phyloP scores from a whole-genome alignment of 495 filamentous ascomycete species.

The Parathielavia appendiculata region DNA sequence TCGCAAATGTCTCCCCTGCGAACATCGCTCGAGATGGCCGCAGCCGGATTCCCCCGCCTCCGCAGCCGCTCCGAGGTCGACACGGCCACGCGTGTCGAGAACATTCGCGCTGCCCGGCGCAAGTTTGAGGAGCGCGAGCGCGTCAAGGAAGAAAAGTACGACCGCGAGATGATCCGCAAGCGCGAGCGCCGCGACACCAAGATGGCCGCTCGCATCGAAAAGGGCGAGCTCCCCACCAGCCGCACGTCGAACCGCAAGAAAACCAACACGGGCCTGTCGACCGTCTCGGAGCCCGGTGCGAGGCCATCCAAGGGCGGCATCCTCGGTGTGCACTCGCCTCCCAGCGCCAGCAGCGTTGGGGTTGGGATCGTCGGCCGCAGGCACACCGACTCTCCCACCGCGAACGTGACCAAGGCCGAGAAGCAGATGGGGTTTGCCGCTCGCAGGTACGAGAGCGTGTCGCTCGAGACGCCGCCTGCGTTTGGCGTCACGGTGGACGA shows the following conservation, averaged over 20 bases:
- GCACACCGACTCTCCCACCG: constrained; percentile 7
- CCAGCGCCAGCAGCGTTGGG: not conserved
- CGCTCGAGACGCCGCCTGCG: constrained; percentile 26
- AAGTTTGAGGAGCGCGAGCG: constrained; percentile 51
- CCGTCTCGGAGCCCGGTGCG: not conserved
- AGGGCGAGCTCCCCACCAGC: constrained; percentile 28
- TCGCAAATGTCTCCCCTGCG: constrained; percentile 46
- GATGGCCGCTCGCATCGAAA: constrained; percentile 41
- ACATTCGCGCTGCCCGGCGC: constrained; percentile 48
- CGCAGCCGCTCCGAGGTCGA: constrained; percentile 50
- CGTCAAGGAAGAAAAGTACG: constrained; percentile 52
- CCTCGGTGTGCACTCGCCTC: constrained; percentile 5
- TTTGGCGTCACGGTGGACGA: constrained; percentile 28
- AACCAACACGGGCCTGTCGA: constrained; percentile 29
- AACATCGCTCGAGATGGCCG: constrained; percentile 44
- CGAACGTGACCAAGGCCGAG: constrained; percentile 19
- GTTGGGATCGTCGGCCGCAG: constrained; percentile 1
- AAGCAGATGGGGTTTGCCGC: constrained; percentile 32
- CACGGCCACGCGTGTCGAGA: constrained; percentile 39
- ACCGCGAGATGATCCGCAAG: constrained; percentile 50
- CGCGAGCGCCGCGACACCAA: constrained; percentile 46
- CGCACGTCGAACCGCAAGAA: constrained; percentile 38
- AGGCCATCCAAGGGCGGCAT: not conserved
- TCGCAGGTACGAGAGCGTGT: constrained; percentile 43
- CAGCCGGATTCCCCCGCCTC: constrained; percentile 45